These are phyloP conservation scores for Castanea sativa DNA, from an alignment of 306 rosid genomes.

Conservation along the genomic window DNA sequence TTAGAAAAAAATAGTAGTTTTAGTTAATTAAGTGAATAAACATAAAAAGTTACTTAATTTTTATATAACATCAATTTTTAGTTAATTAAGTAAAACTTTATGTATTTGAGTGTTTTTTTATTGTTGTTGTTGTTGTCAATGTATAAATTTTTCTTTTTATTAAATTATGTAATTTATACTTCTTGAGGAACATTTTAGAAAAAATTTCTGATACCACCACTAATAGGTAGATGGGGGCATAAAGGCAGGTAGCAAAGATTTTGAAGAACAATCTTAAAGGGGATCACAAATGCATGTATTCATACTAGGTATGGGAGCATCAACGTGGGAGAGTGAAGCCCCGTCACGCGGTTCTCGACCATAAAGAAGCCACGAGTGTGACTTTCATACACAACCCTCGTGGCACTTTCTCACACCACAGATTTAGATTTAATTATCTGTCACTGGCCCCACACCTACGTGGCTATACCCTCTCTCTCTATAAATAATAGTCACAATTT, in stretches of 20 bases:
- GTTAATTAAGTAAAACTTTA: too few relatives aligned
- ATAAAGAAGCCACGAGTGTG: conserved; percentile 59
- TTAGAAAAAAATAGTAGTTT: too few relatives aligned
- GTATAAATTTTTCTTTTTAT: too few relatives aligned
- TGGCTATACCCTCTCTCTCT: neutral
- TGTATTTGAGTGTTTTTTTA: too few relatives aligned
- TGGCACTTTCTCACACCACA: conserved; percentile 62
- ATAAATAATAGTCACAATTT: conserved; percentile 15
- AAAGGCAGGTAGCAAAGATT: neutral
- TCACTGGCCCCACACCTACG: conserved; percentile 9
- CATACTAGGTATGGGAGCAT: neutral
- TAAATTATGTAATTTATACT: too few relatives aligned
- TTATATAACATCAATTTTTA: too few relatives aligned
- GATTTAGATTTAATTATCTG: neutral
- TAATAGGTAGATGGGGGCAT: neutral
- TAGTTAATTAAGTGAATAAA: too few relatives aligned
- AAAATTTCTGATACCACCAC: too few relatives aligned
- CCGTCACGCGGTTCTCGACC: conserved; percentile 36
- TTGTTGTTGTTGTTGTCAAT: too few relatives aligned
- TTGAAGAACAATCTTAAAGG: neutral
- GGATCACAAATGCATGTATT: neutral
- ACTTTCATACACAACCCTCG: conserved; percentile 15
- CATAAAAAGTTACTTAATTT: too few relatives aligned
- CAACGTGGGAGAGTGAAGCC: conserved; percentile 55
- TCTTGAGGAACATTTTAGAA: too few relatives aligned